Evolutionary conservation across 2,329 filamentous ascomycete species (phyloP).

Genomic region (Talaromyces piceae): DNA sequence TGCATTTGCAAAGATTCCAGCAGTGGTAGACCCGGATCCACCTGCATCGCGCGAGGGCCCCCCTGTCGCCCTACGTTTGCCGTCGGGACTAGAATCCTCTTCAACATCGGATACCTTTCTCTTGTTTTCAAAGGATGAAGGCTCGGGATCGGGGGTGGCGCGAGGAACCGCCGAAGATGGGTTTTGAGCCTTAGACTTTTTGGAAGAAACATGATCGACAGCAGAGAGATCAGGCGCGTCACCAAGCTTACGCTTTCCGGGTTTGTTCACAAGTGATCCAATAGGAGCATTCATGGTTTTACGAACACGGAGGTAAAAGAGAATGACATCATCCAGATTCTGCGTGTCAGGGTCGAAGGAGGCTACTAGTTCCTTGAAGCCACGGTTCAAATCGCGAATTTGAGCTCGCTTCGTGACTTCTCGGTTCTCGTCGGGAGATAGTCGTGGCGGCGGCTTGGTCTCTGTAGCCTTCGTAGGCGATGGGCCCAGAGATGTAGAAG

Average conservation of each 20-base stretch:
- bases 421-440: neutral
- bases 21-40: conserved; percentile 18
- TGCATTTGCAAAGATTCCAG: conserved; percentile 24
- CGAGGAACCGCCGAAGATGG: neutral
- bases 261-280: conserved; percentile 12
- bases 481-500: neutral
- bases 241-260: conserved; percentile 16
- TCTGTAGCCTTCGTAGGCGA: neutral
- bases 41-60: neutral
- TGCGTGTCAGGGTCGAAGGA: conserved; percentile 24
- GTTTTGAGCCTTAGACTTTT: conserved; percentile 15
- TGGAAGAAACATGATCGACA: conserved; percentile 7
- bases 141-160: neutral
- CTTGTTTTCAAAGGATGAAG: conserved; percentile 9
- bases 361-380: conserved; percentile 27
- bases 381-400: conserved; percentile 24
- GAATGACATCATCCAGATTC: conserved; percentile 29
- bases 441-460: neutral
- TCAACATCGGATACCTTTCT: conserved; percentile 17
- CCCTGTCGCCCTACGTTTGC: conserved; percentile 15
- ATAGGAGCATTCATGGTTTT: conserved; percentile 30
- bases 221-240: conserved; percentile 4
- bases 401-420: conserved; percentile 3
- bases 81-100: conserved; percentile 8
- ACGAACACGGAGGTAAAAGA: conserved; percentile 32